Base-by-base conservation (phyloP, 768 basidiomycete species). In the Psilocybe tampanensis region DNA sequence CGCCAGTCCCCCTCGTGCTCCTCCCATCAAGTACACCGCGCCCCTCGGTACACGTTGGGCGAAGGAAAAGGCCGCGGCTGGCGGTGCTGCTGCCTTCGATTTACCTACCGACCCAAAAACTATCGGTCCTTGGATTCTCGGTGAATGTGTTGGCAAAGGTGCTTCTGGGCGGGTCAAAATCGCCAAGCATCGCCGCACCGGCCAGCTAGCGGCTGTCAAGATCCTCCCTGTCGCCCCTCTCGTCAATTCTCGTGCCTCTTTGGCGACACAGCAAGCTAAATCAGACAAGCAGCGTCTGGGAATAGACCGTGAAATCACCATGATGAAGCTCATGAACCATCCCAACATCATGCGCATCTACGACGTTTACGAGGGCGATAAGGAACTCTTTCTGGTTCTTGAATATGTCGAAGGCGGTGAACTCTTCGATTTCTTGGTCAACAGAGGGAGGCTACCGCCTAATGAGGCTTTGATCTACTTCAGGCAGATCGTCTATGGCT, bases 301-400 rank as follows among this genome's bases (percentile, higher is more conserved):
- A 3, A 89, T 98, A 58, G 94, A 97, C 70, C 79, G 93, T 60
- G 95, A 98, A 72, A 96, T 98, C 59, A 93, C 92, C 54, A 95
- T 98, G 88, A 96, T 98, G 95, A 98, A 98, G 72, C 89, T 98
- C 64, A 95, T 98, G 88, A 92, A 95, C 67, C 95, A 98, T 69
- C 95, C 94, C 1, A 97, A 97, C 73, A 94, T 98, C 65, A 85
- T 98, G 79, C 86, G 90, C 59, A 88, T 98, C 39, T 95, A 93
- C 72, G 95, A 98, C 68, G 95, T 98, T 52, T 97, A 91, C 73
- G 94, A 98, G 74, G 91, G 92, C 68, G 86, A 91, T 41, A 88
- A 83, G 66, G 92, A 96, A 63, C 86, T 98, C 41, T 97, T 90
- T 73, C 86, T 98, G 29, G 88, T 98, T 32, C 82, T 98, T 50